phyloP scores from a whole-genome alignment of 164 flowering plant species.

The Vitis amurensis region DNA sequence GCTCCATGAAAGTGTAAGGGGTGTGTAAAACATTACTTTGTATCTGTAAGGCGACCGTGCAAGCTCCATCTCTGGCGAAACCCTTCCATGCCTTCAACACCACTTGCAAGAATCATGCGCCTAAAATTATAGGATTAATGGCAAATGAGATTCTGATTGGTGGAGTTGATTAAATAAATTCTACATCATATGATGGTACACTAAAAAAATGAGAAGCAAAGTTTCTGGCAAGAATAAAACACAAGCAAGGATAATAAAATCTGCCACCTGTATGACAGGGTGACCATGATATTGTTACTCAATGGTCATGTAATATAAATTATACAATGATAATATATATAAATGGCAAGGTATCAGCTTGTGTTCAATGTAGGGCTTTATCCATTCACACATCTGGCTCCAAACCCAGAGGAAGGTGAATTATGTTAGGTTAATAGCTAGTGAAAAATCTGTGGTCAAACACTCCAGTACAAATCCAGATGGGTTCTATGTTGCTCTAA shows the following conservation, averaged over 20 bases:
- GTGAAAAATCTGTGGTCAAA: too few species aligned
- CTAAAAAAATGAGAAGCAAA: background rate
- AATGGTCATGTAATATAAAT: too few species aligned
- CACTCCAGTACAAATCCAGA: too few species aligned
- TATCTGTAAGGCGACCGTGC: conserved; percentile 84
- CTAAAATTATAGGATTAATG: conserved; percentile 24
- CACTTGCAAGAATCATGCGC: conserved; percentile 92
- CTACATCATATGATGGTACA: too few species aligned
- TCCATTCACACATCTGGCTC: too few species aligned
- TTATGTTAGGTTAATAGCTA: too few species aligned
- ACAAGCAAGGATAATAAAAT: background rate
- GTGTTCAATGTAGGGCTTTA: too few species aligned
- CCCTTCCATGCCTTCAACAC: conserved; percentile 79
- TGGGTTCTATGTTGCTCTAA: too few species aligned
- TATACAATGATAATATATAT: too few species aligned
- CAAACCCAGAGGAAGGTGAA: too few species aligned
- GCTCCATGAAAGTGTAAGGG: background rate
- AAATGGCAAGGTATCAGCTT: too few species aligned
- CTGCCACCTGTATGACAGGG: background rate
- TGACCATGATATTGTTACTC: too few species aligned
- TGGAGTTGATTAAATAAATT: background rate
- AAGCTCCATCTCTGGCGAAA: conserved; percentile 96
- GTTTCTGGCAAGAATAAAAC: background rate
- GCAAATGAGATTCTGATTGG: background rate
- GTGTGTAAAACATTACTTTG: conserved; percentile 47